Evolutionary conservation across 2,329 filamentous ascomycete genomes (phyloP), one percentile per base, ranked within the genome.

Genomic region (Ceratocystis albifundus): DNA sequence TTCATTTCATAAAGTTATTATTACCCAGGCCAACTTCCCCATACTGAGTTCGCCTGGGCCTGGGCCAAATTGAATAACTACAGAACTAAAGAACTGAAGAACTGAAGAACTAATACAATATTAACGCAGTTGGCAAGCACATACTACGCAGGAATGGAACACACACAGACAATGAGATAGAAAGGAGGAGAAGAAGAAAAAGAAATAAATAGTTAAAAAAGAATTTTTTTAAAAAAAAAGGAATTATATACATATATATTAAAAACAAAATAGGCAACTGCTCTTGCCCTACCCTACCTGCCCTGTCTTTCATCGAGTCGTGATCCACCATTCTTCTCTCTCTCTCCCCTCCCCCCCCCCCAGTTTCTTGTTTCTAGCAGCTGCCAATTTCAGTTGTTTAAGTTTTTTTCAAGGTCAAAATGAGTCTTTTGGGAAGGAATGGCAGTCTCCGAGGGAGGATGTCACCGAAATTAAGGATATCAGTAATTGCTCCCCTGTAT

Each of bases 391-490:
- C 48, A 53, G 48, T 41, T 17, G 48, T 53, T 53, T 53, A 25
- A 41, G 36, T 4, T 53, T 25, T 25, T 53, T 53, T 8, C 48
- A 25, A 53, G 48, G 20, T 25, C 28, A 59, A 36, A 20, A 25
- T 59, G 25, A n/a, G 25, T 17, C 10, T 50, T 32, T 59, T 59
- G 28, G 53, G 53, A 59, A 59, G 53, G 53, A 59, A 59, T 59
- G 53, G 53, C 28, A 30, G 53, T 59, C 53, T 32, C 28, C 53
- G 53, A 59, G 53, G 53, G 53, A 59, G 53, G 53, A 59, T 59
- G 53, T 6, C 28, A 59, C 53, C 17, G 46, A n/a, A 22, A 8
- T 50, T 50, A 50, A 50, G 36, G 36, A 41, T 41, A 41, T 41
- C 10, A 10, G 36, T 41, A 41, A 41, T 41, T 8, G 8, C 36